Evolutionary conservation across 257 asterid genomes (phyloP).

Genomic region (Solanum virginianum): DNA sequence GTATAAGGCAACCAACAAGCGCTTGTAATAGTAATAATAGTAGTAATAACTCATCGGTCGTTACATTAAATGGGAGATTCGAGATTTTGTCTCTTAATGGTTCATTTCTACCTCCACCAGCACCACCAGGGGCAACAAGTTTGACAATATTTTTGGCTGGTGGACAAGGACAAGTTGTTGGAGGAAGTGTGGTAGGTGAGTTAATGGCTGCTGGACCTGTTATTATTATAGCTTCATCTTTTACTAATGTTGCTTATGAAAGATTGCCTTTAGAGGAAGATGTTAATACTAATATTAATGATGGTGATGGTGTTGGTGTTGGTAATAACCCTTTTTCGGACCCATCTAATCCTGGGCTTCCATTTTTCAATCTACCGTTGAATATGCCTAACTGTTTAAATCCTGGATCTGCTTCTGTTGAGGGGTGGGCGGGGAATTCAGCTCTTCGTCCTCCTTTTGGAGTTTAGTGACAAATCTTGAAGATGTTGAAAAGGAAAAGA

Average conservation of each 20-base stretch:
- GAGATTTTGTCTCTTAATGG: constrained; percentile 40
- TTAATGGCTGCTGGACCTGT: constrained; percentile 45
- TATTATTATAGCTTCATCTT: constrained; percentile 40
- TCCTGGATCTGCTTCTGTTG: constrained; percentile 18
- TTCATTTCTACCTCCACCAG: constrained; percentile 50
- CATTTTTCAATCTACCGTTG: constrained; percentile 62
- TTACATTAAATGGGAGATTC: constrained; percentile 36
- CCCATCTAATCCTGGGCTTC: constrained; percentile 49
- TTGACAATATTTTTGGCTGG: constrained; percentile 41
- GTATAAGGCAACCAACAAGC: constrained; percentile 30
- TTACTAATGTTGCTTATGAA: constrained; percentile 52
- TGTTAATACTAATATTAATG: not conserved
- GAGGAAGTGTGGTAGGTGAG: constrained; percentile 55
- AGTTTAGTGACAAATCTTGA: not conserved
- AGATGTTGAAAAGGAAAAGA: not conserved
- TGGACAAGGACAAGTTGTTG: constrained; percentile 56
- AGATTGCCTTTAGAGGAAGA: constrained; percentile 40
- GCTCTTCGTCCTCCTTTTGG: constrained; percentile 32
- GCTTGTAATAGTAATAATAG: constrained; percentile 1
- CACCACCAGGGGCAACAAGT: constrained; percentile 52
- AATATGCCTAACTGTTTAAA: constrained; percentile 48
- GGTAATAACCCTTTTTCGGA: constrained; percentile 27
- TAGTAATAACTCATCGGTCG: constrained; percentile 10
- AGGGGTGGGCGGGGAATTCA: constrained; percentile 60
- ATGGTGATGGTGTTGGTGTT: constrained; percentile 8